Percentiles rank a stretch among this genome's conserved stretches.
phyloP scores from a whole-genome alignment of 163 green algal genomes.

The Scenedesmus sp. region DNA sequence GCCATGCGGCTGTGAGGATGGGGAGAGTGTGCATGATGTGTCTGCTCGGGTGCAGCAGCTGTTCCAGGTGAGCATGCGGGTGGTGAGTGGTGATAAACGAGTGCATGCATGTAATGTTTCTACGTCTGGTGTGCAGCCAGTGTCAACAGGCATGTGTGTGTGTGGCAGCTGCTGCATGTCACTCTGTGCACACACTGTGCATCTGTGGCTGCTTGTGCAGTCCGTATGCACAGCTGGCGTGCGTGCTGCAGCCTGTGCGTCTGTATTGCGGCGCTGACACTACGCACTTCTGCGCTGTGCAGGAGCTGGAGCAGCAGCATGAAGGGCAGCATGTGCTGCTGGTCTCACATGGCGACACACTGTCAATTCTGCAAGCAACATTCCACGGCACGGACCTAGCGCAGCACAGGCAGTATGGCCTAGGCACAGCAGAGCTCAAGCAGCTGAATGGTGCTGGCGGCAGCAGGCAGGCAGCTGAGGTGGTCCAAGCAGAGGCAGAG shows the following conservation, averaged over 20 bases:
- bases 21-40: slow-evolving; percentile 58
- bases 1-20: slow-evolving; percentile 48
- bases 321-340: slow-evolving; percentile 25
- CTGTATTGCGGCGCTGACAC: no score
- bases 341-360: slow-evolving; percentile 48
- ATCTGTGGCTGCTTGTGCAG: no score
- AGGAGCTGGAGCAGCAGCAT: slow-evolving; percentile 46
- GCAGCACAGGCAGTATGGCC: slow-evolving; percentile 35
- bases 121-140: slow-evolving; percentile 46
- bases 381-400: background rate
- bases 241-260: no score
- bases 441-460: background rate
- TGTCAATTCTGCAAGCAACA: slow-evolving; percentile 46
- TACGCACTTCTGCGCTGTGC: background rate
- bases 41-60: slow-evolving; percentile 37
- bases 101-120: slow-evolving; percentile 6
- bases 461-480: background rate
- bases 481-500: background rate
- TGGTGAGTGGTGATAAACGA: background rate
- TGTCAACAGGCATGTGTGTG: slow-evolving; percentile 20
- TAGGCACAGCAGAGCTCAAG: slow-evolving; percentile 43
- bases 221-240: background rate
- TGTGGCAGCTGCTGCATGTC: background rate
- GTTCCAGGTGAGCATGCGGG: slow-evolving; percentile 40
- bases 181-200: no score